These are phyloP conservation scores for Gillenia trifoliata DNA, from an alignment of 306 rosid genomes.

Conservation along the genomic window DNA sequence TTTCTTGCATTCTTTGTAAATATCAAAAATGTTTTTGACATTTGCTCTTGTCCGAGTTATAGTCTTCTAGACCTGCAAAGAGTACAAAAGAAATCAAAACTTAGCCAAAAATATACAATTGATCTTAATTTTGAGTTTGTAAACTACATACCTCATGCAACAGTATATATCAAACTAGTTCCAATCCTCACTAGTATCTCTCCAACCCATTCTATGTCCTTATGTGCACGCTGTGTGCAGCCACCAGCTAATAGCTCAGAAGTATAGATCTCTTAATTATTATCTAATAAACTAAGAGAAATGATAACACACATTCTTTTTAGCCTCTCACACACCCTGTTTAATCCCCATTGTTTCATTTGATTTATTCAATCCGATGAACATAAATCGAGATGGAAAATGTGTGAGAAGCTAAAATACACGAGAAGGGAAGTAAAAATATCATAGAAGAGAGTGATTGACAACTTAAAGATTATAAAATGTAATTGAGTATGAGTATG, in stretches of 20 bases:
- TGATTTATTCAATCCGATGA: too few relatives aligned
- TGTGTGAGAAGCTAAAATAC: too few relatives aligned
- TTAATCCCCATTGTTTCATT: too few relatives aligned
- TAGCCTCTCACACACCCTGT: too few relatives aligned
- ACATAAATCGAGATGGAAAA: too few relatives aligned
- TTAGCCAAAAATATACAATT: too few relatives aligned
- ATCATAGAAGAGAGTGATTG: background rate
- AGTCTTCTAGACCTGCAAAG: slow-evolving; percentile 70
- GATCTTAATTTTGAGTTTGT: background rate
- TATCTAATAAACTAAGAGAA: background rate
- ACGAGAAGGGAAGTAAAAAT: too few relatives aligned
- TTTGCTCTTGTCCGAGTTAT: slow-evolving; percentile 67
- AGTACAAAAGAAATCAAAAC: background rate
- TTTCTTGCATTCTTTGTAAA: slow-evolving; percentile 96
- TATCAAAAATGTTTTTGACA: slow-evolving; percentile 83
- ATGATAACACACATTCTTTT: too few relatives aligned
- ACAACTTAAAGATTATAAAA: background rate
- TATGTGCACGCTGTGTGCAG: background rate
- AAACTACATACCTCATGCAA: background rate
- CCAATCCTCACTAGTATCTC: background rate
- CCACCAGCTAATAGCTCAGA: background rate
- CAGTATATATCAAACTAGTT: background rate
- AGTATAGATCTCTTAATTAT: background rate
- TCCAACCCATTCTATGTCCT: background rate
- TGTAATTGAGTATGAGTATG: background rate